Evolutionary conservation across 805 yeast genomes (phyloP), one percentile per base, ranked within the genome.

Genomic region (Sugiyamaella marilandica): DNA sequence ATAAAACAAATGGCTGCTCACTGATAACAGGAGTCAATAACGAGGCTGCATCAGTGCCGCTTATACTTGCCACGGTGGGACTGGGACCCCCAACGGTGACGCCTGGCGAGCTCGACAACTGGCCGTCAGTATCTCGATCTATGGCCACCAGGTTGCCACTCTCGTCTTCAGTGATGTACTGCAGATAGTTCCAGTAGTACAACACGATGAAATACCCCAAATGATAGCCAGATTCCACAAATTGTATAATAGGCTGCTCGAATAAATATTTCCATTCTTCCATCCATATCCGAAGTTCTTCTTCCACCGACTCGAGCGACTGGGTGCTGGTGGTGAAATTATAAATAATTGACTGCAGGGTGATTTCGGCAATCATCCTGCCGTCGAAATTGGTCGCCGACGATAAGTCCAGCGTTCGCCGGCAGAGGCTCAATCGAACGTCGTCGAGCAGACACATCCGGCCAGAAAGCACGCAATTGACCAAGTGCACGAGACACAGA

Each of bases 311-410:
- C 21, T 53, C 62, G 54, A 71, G 73, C 50, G 68, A 65, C 47
- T 53, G 59, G 32, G 47, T 53, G 39, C 66, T 64, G 53, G 82
- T 84, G 18, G 83, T 69, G 64, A 74, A 84, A 52, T 78, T 78
- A 67, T 84, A 84, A 0, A 83, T 73, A 10, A 81, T 74, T 14
- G 79, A 65, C 50, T 83, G 80, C 10, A 85, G 73, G 16, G 82
- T 78, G 48, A 85, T 80, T 65, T 87, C 95, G 39, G 89, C 83
- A 7, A 85, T 83, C 81, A 87, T 84, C 54, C 94, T 69, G n/a
- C 87, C 88, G 63, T 87, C 95, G 64, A 86, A 87, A 62, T 85
- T 84, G 5, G 90, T 84, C 1, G 90, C 80, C 34, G 79, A 72
- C 3, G 82, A 73, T 36, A 80, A 66, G 37, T 81, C 79, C 47